Evolutionary conservation across 805 yeast species (phyloP).

Genomic region (Jamesozyma piceae): DNA sequence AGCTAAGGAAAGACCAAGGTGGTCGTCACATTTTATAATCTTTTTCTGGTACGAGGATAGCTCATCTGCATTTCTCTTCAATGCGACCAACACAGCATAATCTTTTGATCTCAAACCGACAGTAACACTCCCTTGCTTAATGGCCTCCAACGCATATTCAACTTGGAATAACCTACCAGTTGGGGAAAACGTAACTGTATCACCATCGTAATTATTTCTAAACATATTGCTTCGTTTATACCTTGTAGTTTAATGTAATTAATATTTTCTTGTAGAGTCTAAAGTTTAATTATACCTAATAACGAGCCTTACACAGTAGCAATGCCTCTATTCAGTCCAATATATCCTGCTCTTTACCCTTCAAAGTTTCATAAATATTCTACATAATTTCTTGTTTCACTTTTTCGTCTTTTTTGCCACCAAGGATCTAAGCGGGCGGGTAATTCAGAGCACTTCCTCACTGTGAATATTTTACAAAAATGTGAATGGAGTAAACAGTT

Average conservation of each 20-base stretch:
- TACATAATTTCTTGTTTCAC: background rate
- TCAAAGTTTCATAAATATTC: too few species aligned
- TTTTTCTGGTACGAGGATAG: slow-evolving; percentile 94
- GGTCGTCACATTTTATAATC: slow-evolving; percentile 82
- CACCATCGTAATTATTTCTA: slow-evolving; percentile 97
- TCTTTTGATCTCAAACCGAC: slow-evolving; percentile 83
- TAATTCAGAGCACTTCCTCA: too few species aligned
- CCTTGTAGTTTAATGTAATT: too few species aligned
- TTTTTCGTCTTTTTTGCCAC: background rate
- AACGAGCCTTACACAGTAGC: too few species aligned
- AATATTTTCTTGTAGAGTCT: background rate
- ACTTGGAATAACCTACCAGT: slow-evolving; percentile 97
- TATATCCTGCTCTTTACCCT: too few species aligned
- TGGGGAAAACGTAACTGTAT: slow-evolving; percentile 95
- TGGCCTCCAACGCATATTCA: slow-evolving; percentile 94
- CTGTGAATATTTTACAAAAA: too few species aligned
- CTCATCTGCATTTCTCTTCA: slow-evolving; percentile 95
- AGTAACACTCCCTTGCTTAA: slow-evolving; percentile 95
- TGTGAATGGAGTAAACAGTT: too few species aligned
- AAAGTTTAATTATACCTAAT: too few species aligned
- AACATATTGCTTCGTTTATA: too few species aligned
- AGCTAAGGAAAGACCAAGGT: slow-evolving; percentile 89
- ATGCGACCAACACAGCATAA: slow-evolving; percentile 85
- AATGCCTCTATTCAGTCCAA: too few species aligned
- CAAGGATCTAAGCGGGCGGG: background rate